Base-by-base conservation (phyloP, 1,284 basidiomycete genomes). In the Cutaneotrichosporon cutaneum region DNA sequence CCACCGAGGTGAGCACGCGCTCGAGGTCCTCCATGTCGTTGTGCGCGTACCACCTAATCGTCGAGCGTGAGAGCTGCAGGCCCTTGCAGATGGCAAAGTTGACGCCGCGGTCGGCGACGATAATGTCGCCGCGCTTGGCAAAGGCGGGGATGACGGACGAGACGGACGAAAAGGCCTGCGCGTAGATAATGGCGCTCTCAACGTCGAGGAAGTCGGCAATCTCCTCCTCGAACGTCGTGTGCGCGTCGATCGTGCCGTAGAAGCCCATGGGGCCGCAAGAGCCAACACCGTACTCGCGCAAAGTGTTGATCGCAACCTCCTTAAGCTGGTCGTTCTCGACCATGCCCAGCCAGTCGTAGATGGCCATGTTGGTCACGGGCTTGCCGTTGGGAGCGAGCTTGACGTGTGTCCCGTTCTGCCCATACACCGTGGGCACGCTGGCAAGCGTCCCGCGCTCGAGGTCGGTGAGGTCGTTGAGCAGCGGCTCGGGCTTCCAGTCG, bases 71-170 rank as follows among this genome's bases (percentile, higher is more conserved):
- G 66, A 98, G 92, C 78, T 97, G 90, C 33, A 99, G 87, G n/a
- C 94, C 96, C 78, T 95, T 96, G 79, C 98, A 94, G 65, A 98
- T 92, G 24, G 92, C 88, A 80, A 98, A 94, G 80, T 92, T 96
- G 71, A 95, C 89, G 45, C 89, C 88, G 32, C 92, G 87, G 78
- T 99, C 96, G 3, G 93, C 94, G n/a, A 99, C 90, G 73, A 99
- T 95, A 71, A 98, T 88, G 73, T 99, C 96, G 4, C 94, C 94
- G 67, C 96, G 88, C 78, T 99, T 99, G 82, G 90, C 92, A 77
- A 98, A 99, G 1, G 95, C 92, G 0, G 95, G 92, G 63, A 99
- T 98, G 72, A 95, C 94, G 24, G 93, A 96, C 2, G 91, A 88
- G 67, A 93, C 87, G 60, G 94, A 94, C 14, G 90, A 88, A 80